Base-by-base conservation (phyloP, 768 basidiomycete species). In the Hericium erinaceus region DNA sequence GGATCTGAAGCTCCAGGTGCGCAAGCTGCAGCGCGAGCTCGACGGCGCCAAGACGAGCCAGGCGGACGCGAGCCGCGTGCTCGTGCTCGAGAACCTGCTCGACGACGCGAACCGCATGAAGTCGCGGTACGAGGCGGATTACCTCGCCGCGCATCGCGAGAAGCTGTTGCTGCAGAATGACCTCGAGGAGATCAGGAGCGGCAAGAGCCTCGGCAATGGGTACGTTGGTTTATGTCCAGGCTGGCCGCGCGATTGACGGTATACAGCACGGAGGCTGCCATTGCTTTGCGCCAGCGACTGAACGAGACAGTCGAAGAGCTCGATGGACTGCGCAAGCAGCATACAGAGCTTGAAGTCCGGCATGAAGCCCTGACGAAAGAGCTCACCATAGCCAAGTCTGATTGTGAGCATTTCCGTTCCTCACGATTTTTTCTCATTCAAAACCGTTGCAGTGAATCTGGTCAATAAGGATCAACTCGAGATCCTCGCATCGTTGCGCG, bases 391-490 rank as follows among this genome's bases (percentile, higher is more conserved):
- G 89, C 89, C 49, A 91, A 88, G 68, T 92, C 92, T 10, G 89
- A 95, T 67, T 68, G 94, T 95, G 64, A 64, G 86, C 74, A 33
- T 10, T 50, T 16, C 4, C 10, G n/a, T 24, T 39, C 39, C 57
- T 61, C 7, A 51, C 64, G 58, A 10, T 60, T 49, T 28, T 48
- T 28, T 18, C 26, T 16, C 3, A 12, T 16, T 40, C 20, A 63
- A 12, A 13, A 49, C 39, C n/a, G n/a, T 4, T 13, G 2, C 65
- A 95, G 94, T 98, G 66, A 89, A 82, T 48, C 79, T 98, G 48
- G 87, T 98, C 48, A 89, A 93, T 75, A 92, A 91, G 68, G 93
- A 97, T 67, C 92, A 98, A 68, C 75, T 94, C 20, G 94, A 95
- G 54, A 92, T 95, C 58, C 83, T 98, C 37, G 79, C 85, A 2